Evolutionary conservation across 768 basidiomycete genomes (phyloP).

Genomic region (Suillus lakei): DNA sequence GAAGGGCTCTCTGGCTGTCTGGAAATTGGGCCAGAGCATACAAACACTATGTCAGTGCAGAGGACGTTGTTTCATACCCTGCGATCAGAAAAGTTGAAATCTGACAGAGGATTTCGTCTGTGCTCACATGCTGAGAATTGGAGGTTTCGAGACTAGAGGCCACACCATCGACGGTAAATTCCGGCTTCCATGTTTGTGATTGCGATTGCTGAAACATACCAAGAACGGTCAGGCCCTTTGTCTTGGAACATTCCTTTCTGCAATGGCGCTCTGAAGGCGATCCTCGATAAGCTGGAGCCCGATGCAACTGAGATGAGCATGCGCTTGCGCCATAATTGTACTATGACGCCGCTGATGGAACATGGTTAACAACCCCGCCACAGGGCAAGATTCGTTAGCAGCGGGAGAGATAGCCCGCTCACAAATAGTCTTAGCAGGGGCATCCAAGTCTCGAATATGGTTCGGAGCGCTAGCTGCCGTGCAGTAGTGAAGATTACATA

Average conservation of each 20-base stretch:
- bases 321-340: conserved; percentile 46
- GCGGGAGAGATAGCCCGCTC: conserved; percentile 31
- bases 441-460: conserved; percentile 62
- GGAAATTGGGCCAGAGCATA: conserved; percentile 57
- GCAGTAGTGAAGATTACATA: conserved; percentile 57
- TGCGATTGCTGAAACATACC: conserved; percentile 38
- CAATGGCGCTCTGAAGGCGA: conserved; percentile 43
- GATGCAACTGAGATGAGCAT: conserved; percentile 54
- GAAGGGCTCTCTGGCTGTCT: conserved; percentile 50
- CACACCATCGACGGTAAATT: conserved; percentile 42
- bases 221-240: conserved; percentile 55
- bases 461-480: conserved; percentile 54
- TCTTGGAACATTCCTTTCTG: conserved; percentile 23
- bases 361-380: conserved; percentile 5
- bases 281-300: conserved; percentile 57
- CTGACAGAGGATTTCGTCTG: conserved; percentile 63
- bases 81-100: conserved; percentile 68
- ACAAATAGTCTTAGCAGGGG: conserved; percentile 58
- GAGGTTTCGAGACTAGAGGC: conserved; percentile 57
- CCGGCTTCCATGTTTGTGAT: not conserved
- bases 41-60: conserved; percentile 65
- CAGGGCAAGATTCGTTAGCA: not conserved
- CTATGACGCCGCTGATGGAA: conserved; percentile 49
- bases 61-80: conserved; percentile 67
- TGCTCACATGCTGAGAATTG: conserved; percentile 53